Conservation (phyloP, 176 grass and related monocot species). For the Puya raimondii region DNA sequence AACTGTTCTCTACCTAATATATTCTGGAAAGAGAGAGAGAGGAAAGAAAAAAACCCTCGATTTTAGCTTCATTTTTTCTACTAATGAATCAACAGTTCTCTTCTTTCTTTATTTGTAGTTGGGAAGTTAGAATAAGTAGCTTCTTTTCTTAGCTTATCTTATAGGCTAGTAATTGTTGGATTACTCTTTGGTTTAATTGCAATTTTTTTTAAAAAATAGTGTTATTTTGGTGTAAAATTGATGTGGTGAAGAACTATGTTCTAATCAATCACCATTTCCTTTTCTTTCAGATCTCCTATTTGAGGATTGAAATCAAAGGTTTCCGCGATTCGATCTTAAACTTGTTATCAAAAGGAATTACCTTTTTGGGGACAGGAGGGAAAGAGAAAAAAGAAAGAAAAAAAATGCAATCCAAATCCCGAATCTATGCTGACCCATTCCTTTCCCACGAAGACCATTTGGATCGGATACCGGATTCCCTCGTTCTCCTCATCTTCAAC, state of each 20-base stretch:
- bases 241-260: too few species aligned
- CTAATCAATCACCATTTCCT: too few species aligned
- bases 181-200: neutral
- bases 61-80: too few species aligned
- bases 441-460: conserved; percentile 57
- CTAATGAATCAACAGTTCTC: neutral
- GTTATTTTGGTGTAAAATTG: neutral
- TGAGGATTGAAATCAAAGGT: neutral
- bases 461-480: conserved; percentile 52
- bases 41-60: too few species aligned
- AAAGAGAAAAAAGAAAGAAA: neutral
- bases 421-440: conserved; percentile 47
- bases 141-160: neutral
- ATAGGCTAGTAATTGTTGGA: neutral
- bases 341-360: neutral
- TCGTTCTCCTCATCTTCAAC: conserved; percentile 72
- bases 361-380: neutral
- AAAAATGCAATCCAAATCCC: conserved; percentile 56
- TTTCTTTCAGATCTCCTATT: too few species aligned
- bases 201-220: neutral
- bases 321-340: neutral
- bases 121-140: neutral
- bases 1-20: neutral
- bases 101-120: neutral
- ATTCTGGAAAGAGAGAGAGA: neutral